A percentile compares a stretch with the other conserved stretches of the same genome.
phyloP scores from a whole-genome alignment of 495 filamentous ascomycete genomes.

The Aspergillus nidulans region DNA sequence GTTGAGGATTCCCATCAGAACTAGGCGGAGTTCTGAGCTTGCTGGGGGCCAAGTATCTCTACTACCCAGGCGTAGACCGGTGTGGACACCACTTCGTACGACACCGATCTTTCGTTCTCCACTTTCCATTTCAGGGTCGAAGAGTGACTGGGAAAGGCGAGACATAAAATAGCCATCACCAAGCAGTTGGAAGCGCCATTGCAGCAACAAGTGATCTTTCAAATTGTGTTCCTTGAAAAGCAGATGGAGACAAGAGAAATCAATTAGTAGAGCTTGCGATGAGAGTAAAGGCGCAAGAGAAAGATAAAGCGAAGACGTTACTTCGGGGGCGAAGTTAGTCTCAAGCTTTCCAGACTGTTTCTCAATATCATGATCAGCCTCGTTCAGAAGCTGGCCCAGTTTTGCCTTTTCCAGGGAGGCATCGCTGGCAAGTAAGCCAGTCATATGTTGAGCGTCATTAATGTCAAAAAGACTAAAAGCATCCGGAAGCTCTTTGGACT shows the following conservation, averaged over 20 bases:
- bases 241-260: conserved; percentile 69
- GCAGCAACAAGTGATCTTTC: conserved; percentile 68
- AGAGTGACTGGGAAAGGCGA: conserved; percentile 75
- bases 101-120: conserved; percentile 68
- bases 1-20: conserved; percentile 78
- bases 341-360: conserved; percentile 3
- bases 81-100: conserved; percentile 62
- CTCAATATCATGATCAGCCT: conserved; percentile 10
- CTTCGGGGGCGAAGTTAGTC: conserved; percentile 58
- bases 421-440: conserved; percentile 23
- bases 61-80: conserved; percentile 74
- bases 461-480: conserved; percentile 41
- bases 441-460: conserved; percentile 24
- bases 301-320: conserved; percentile 64
- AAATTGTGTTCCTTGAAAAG: conserved; percentile 73
- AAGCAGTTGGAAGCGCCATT: conserved; percentile 76
- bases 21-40: conserved; percentile 83
- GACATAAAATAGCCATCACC: conserved; percentile 79
- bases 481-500: conserved; percentile 12
- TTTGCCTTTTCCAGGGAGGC: conserved; percentile 26
- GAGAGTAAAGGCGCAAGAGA: conserved; percentile 71
- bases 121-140: conserved; percentile 76
- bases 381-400: conserved; percentile 25
- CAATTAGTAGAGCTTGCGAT: conserved; percentile 71
- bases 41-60: conserved; percentile 87